Percentiles rank a stretch among this genome's conserved stretches.
These are phyloP conservation scores for Thinopyrum elongatum DNA, from an alignment of 176 grass and related monocot genomes.

Conservation along the genomic window DNA sequence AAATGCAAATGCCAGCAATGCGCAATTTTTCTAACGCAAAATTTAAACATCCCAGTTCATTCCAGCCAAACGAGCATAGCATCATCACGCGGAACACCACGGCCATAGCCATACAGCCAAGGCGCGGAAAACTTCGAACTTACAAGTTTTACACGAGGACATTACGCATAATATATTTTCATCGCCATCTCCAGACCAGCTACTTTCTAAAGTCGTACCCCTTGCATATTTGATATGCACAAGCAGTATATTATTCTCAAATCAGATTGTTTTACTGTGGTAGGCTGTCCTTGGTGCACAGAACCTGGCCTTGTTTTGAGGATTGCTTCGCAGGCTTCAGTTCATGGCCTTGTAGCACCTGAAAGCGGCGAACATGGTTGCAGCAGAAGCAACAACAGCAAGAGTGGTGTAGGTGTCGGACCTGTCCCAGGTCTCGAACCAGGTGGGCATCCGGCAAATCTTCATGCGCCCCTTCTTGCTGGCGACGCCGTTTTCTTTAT, in stretches of 20 bases:
- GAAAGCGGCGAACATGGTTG: slow-evolving; percentile 60
- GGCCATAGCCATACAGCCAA: slow-evolving; percentile 13
- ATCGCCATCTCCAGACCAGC: slow-evolving; percentile 26
- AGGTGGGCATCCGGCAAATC: slow-evolving; percentile 68
- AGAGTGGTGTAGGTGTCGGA: slow-evolving; percentile 80
- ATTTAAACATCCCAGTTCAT: slow-evolving; percentile 10
- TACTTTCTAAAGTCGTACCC: slow-evolving; percentile 29
- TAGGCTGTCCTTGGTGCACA: slow-evolving; percentile 1
- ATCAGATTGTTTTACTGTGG: slow-evolving; percentile 2
- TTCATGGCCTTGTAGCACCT: slow-evolving; percentile 68
- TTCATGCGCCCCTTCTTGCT: slow-evolving; percentile 51
- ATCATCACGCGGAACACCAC: neutral
- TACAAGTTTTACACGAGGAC: slow-evolving; percentile 10
- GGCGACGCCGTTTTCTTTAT: slow-evolving; percentile 16
- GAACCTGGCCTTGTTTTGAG: slow-evolving; percentile 11
- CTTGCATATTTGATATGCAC: slow-evolving; percentile 31
- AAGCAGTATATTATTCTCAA: slow-evolving; percentile 8
- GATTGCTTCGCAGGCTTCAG: slow-evolving; percentile 31
- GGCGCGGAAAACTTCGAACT: slow-evolving; percentile 1
- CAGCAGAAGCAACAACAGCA: slow-evolving; percentile 68
- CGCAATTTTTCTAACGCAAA: neutral
- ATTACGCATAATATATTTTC: slow-evolving; percentile 16
- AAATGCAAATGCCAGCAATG: neutral
- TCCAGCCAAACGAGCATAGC: neutral
- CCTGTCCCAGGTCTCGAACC: slow-evolving; percentile 86